Percentiles rank a stretch among this genome's conserved stretches.
phyloP scores from a whole-genome alignment of 768 basidiomycete genomes.

The Tricholoma furcatifolium region DNA sequence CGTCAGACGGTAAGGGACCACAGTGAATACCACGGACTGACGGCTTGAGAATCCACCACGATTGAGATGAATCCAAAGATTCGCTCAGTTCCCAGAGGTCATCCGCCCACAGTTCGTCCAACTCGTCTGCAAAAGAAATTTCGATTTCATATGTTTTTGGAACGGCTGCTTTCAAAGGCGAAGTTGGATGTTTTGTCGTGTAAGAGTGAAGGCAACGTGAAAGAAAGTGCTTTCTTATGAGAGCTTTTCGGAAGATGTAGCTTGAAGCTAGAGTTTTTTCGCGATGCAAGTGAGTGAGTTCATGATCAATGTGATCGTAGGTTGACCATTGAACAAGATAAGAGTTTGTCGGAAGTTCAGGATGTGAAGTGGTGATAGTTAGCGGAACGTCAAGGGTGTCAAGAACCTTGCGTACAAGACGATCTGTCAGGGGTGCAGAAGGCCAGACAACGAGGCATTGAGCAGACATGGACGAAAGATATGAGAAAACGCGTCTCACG shows the following conservation, averaged over 20 bases:
- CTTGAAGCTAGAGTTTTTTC: conserved; percentile 66
- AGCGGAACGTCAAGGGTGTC: conserved; percentile 21
- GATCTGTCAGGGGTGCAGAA: conserved; percentile 44
- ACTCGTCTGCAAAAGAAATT: conserved; percentile 87
- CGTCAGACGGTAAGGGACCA: neutral
- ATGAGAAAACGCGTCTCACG: conserved; percentile 7
- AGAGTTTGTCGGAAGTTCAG: conserved; percentile 8
- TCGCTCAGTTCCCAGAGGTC: conserved; percentile 87
- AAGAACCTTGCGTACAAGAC: conserved; percentile 44
- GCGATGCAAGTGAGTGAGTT: conserved; percentile 55
- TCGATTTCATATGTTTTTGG: conserved; percentile 86
- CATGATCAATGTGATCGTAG: conserved; percentile 85
- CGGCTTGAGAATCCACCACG: conserved; percentile 97
- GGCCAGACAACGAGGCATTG: conserved; percentile 43
- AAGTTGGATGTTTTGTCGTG: conserved; percentile 64
- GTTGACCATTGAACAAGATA: conserved; percentile 76
- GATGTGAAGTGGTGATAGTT: conserved; percentile 18
- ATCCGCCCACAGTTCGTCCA: conserved; percentile 91
- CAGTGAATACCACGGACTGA: conserved; percentile 23
- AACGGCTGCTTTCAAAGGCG: conserved; percentile 50
- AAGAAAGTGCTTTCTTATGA: conserved; percentile 94
- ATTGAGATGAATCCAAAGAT: conserved; percentile 46
- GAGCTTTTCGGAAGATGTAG: conserved; percentile 86
- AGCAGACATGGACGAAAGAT: neutral
- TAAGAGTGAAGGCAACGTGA: conserved; percentile 73